A percentile compares a stretch with the other conserved stretches of the same genome.
Evolutionary conservation across 2,329 filamentous ascomycete genomes (phyloP).

Genomic region (Fusarium siculi): DNA sequence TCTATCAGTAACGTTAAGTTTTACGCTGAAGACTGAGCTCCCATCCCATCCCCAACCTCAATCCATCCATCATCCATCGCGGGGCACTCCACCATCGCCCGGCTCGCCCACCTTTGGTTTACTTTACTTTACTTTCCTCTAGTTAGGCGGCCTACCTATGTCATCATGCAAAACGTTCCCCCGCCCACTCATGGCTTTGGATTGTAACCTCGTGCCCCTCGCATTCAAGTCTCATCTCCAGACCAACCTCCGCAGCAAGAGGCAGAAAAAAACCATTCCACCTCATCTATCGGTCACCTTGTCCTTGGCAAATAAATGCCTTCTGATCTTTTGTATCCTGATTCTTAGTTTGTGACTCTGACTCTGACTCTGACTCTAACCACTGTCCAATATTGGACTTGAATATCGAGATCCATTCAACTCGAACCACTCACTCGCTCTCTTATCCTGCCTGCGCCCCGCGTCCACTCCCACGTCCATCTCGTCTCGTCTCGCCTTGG

Average conservation of each 20-base stretch:
- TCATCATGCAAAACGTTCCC: conserved; percentile 34
- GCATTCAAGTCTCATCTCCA: conserved; percentile 20
- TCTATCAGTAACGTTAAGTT: not conserved
- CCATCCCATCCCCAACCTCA: not conserved
- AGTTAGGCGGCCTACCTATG: conserved; percentile 25
- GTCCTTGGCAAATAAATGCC: conserved; percentile 24
- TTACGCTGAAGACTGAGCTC: not conserved
- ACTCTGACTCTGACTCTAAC: conserved; percentile 17
- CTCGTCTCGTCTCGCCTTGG: not conserved
- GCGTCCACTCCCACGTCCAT: not conserved
- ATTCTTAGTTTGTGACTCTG: conserved; percentile 17
- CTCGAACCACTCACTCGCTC: conserved; percentile 2
- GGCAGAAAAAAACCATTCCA: conserved; percentile 31
- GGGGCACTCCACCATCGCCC: conserved; percentile 33
- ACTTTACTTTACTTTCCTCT: not conserved
- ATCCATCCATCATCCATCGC: conserved; percentile 14
- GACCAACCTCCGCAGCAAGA: conserved; percentile 32
- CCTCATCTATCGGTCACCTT: conserved; percentile 24
- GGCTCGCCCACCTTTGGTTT: not conserved
- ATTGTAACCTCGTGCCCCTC: conserved; percentile 37
- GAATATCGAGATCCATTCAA: conserved; percentile 10
- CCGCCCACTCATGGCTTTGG: conserved; percentile 26
- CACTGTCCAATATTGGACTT: not conserved
- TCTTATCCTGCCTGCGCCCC: conserved; percentile 9
- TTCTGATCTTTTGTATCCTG: conserved; percentile 24